Conservation (phyloP, 108 stramenopile genomes). For the Heterococcus sp. region DNA sequence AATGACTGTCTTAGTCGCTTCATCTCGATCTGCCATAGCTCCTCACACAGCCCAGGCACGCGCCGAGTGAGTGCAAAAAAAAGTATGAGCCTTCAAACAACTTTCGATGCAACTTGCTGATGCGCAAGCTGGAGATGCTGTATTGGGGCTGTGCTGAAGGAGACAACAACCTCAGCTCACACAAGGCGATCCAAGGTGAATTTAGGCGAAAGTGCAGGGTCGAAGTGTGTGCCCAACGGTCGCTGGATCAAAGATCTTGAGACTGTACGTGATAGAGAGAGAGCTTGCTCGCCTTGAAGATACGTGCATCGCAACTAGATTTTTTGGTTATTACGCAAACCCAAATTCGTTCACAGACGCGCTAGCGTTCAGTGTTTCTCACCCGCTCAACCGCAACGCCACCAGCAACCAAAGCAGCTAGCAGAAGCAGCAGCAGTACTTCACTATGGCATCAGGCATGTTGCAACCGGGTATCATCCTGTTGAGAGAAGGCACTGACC, state of each 20-base stretch:
- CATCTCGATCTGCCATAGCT: slow-evolving; percentile 56
- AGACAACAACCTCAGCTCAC: not conserved
- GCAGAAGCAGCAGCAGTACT: too few species aligned
- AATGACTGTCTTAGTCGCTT: slow-evolving; percentile 55
- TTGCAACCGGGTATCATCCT: slow-evolving; percentile 87
- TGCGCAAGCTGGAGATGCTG: not conserved
- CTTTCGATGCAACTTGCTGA: not conserved
- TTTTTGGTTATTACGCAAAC: not conserved
- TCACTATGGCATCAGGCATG: slow-evolving; percentile 49
- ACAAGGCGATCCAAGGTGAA: not conserved
- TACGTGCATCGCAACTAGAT: not conserved
- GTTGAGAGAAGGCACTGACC: slow-evolving; percentile 96
- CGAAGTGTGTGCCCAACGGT: too few species aligned
- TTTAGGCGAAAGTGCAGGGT: too few species aligned
- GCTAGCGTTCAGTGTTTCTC: not conserved
- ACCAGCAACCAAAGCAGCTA: too few species aligned
- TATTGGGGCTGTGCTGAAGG: not conserved
- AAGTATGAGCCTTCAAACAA: not conserved
- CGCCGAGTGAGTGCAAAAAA: too few species aligned
- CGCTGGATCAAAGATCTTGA: too few species aligned
- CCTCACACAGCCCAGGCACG: too few species aligned
- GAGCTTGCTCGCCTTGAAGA: not conserved
- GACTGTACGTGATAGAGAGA: too few species aligned
- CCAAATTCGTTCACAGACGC: not conserved
- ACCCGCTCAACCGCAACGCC: too few species aligned